Percentiles rank a stretch among this genome's conserved stretches.
phyloP scores from a whole-genome alignment of 169 alveolate genomes.

The Eimeria maxima region DNA sequence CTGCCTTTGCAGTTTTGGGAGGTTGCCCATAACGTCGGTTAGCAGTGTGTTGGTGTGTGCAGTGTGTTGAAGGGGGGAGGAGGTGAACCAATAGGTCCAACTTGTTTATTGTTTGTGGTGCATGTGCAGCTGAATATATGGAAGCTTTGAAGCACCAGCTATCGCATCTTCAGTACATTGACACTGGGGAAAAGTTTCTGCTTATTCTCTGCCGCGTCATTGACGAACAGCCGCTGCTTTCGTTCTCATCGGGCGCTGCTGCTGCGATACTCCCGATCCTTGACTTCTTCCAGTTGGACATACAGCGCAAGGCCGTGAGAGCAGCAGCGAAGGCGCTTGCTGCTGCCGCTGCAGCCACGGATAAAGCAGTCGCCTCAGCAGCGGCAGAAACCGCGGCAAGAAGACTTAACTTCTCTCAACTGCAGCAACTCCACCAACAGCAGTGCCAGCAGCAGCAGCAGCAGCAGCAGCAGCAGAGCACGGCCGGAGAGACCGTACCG shows the following conservation, averaged over 20 bases:
- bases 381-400: constrained; percentile 57
- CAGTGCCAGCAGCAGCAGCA: constrained; percentile 33
- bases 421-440: constrained; percentile 24
- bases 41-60: too few species aligned
- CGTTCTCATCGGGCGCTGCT: constrained; percentile 62
- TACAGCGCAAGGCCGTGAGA: constrained; percentile 76
- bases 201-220: constrained; percentile 46
- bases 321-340: constrained; percentile 71
- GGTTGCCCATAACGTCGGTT: too few species aligned
- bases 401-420: neutral
- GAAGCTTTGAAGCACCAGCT: constrained; percentile 72
- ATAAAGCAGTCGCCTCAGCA: constrained; percentile 40
- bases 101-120: neutral
- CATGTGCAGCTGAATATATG: constrained; percentile 64
- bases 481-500: neutral
- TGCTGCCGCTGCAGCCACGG: constrained; percentile 72
- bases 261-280: constrained; percentile 65
- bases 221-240: constrained; percentile 78
- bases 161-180: constrained; percentile 78
- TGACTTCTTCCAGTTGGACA: constrained; percentile 74
- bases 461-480: constrained; percentile 54
- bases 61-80: neutral
- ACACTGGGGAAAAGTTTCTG: constrained; percentile 67
- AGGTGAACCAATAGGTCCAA: too few species aligned
- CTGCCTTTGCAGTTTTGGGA: neutral